phyloP scores from a whole-genome alignment of 1,139 yeast genomes.

The Saccharomyces hybrid region DNA sequence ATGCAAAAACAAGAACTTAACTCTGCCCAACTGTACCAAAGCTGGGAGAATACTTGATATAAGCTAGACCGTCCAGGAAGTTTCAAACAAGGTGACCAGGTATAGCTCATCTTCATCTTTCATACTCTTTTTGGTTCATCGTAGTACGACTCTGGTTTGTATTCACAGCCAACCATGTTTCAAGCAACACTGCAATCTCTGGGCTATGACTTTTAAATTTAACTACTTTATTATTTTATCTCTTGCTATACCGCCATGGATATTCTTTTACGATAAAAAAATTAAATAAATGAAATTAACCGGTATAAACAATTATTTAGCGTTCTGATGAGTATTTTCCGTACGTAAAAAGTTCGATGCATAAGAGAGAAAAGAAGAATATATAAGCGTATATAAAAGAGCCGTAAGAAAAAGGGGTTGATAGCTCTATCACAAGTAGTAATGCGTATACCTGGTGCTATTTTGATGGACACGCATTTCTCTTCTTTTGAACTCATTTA shows the following conservation, averaged over 20 bases:
- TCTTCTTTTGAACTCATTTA: conserved; percentile 26
- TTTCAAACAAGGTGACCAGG: neutral
- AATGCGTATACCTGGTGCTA: conserved; percentile 26
- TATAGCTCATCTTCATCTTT: neutral
- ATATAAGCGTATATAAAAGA: neutral
- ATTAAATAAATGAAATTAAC: neutral
- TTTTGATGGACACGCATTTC: conserved; percentile 31
- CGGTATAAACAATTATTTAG: neutral
- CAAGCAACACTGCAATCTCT: neutral
- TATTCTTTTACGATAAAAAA: neutral
- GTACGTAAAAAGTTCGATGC: neutral
- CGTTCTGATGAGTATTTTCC: neutral
- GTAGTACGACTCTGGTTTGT: neutral
- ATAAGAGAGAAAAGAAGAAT: neutral
- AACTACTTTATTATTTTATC: neutral
- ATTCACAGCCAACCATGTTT: neutral
- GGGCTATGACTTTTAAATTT: neutral
- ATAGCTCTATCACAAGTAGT: conserved; percentile 10
- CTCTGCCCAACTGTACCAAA: neutral
- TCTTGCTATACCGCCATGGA: too few relatives aligned
- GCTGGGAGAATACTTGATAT: neutral
- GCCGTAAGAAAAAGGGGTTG: neutral
- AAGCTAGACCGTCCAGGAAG: neutral
- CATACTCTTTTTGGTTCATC: neutral
- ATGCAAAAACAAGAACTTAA: neutral